Evolutionary conservation across 176 grass and related monocot genomes (phyloP).

Genomic region (Hordeum marinum): DNA sequence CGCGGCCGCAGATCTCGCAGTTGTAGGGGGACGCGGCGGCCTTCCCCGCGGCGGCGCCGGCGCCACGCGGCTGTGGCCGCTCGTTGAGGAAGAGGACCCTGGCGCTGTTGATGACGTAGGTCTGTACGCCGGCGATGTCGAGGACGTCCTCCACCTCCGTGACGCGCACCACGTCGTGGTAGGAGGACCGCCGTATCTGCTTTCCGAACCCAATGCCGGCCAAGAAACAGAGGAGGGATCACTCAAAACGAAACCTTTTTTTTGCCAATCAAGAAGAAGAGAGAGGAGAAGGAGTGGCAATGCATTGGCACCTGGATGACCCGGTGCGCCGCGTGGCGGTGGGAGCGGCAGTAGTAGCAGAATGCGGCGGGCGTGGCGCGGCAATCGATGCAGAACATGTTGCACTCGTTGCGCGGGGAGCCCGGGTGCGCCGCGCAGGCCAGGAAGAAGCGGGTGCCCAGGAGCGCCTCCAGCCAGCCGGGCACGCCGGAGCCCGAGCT

Average conservation of each 20-base stretch:
- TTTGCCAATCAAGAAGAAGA: no score
- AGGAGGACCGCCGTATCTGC: constrained; percentile 74
- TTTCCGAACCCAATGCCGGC: neutral
- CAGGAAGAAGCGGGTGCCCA: constrained; percentile 58
- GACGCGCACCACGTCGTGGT: constrained; percentile 78
- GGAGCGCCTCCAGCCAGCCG: constrained; percentile 64
- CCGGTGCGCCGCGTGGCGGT: constrained; percentile 53
- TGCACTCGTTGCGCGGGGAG: constrained; percentile 65
- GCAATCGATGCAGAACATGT: constrained; percentile 92
- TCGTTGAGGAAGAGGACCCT: constrained; percentile 84
- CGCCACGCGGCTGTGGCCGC: constrained; percentile 65
- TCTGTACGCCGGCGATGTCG: constrained; percentile 79
- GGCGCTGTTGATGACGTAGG: constrained; percentile 92
- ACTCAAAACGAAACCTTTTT: neutral
- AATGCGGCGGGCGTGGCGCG: constrained; percentile 41
- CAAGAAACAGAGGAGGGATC: neutral
- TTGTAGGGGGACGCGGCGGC: constrained; percentile 46
- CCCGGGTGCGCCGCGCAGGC: constrained; percentile 52
- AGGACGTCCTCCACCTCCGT: constrained; percentile 63
- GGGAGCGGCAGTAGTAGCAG: constrained; percentile 78
- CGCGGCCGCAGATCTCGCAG: constrained; percentile 76
- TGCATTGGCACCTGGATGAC: constrained; percentile 60
- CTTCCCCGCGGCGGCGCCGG: constrained; percentile 44
- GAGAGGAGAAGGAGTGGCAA: neutral
- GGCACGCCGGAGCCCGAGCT: constrained; percentile 26